phyloP scores from a whole-genome alignment of 2,329 filamentous ascomycete species.

The Pseudogymnoascus pannorum region DNA sequence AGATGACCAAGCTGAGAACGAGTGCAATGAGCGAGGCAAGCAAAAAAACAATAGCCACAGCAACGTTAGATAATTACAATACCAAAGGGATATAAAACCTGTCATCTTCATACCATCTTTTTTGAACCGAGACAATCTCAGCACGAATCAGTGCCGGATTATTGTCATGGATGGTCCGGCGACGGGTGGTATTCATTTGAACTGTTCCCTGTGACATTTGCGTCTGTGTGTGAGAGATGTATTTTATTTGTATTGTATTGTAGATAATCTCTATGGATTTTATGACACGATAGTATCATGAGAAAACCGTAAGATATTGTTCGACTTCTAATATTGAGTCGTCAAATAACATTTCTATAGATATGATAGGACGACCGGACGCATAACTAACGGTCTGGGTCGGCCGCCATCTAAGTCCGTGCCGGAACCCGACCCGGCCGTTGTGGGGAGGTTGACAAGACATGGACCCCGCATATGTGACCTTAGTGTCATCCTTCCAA shows the following conservation, averaged over 20 bases:
- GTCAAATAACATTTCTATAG: no score
- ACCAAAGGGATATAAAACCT: background rate
- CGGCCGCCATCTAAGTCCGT: no score
- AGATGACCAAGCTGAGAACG: background rate
- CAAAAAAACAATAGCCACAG: background rate
- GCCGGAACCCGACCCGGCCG: background rate
- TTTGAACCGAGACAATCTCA: background rate
- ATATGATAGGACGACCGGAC: no score
- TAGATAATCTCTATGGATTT: background rate
- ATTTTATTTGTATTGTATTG: background rate
- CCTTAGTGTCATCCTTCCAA: constrained; percentile 1
- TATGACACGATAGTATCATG: background rate
- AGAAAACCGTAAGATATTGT: background rate
- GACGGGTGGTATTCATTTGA: background rate
- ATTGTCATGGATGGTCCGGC: background rate
- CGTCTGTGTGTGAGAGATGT: background rate
- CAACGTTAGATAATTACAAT: background rate
- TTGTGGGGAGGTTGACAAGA: background rate
- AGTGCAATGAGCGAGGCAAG: background rate
- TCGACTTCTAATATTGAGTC: no score
- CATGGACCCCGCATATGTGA: constrained; percentile 2
- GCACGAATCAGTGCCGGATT: background rate
- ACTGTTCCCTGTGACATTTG: background rate
- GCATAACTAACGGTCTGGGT: no score
- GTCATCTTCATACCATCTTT: background rate